phyloP scores from a whole-genome alignment of 371 early-diverging fungal species.

The Apophysomyces trapeziformis region DNA sequence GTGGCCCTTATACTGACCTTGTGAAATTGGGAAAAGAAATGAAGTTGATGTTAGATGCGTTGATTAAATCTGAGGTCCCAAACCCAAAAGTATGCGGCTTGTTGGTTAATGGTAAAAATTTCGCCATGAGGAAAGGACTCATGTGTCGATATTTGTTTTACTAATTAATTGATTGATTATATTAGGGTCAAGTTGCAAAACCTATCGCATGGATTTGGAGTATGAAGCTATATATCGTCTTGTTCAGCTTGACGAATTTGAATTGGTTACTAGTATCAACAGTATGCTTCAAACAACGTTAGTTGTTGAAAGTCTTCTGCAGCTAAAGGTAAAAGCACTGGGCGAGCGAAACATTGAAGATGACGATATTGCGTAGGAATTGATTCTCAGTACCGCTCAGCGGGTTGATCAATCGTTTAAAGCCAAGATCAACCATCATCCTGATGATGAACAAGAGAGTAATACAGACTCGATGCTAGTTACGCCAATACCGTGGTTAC shows the following conservation, averaged over 20 bases:
- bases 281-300: neutral
- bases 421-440: neutral
- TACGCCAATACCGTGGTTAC: neutral
- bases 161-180: neutral
- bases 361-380: neutral
- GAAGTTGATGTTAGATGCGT: neutral
- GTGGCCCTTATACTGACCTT: conserved; percentile 6
- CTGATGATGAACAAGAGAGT: neutral
- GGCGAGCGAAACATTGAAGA: neutral
- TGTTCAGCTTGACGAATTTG: neutral
- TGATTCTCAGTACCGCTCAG: neutral
- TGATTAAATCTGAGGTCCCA: neutral
- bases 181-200: neutral
- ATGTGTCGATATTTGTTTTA: neutral
- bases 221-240: neutral
- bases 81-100: neutral
- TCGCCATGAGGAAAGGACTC: neutral
- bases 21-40: conserved; percentile 7
- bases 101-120: neutral
- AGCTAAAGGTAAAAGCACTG: conserved; percentile 4
- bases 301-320: conserved; percentile 1
- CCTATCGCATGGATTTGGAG: neutral
- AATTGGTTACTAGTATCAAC: neutral
- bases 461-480: neutral
- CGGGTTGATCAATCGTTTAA: neutral